Percentiles rank a stretch among this genome's conserved stretches.
Evolutionary conservation across 768 basidiomycete genomes (phyloP).

Genomic region (Boletus pseudopeckii): DNA sequence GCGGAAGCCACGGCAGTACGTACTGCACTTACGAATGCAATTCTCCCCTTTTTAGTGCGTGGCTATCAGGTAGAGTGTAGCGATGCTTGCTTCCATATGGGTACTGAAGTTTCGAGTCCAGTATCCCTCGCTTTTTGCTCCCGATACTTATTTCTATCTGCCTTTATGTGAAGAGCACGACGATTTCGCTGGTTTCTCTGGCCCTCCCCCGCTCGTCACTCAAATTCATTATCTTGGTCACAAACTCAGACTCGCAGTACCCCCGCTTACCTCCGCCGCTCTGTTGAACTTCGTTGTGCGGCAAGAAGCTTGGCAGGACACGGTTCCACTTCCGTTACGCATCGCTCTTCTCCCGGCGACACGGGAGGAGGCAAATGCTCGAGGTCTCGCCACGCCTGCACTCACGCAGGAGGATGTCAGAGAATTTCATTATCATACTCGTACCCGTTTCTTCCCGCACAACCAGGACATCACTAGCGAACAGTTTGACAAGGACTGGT

Average conservation of each 20-base stretch:
- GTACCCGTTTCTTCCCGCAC: constrained; percentile 31
- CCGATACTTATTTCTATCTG: constrained; percentile 42
- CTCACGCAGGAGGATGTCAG: constrained; percentile 37
- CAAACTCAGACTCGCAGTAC: constrained; percentile 38
- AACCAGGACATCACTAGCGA: constrained; percentile 21
- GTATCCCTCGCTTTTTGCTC: constrained; percentile 42
- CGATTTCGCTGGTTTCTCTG: constrained; percentile 25
- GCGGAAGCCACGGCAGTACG: constrained; percentile 29
- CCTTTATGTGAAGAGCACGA: constrained; percentile 34
- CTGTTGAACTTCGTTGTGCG: constrained; percentile 36
- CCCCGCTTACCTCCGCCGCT: constrained; percentile 40
- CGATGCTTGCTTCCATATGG: not conserved
- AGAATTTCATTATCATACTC: constrained; percentile 37
- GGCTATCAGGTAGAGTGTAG: constrained; percentile 38
- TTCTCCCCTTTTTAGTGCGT: constrained; percentile 40
- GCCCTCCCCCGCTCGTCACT: constrained; percentile 31
- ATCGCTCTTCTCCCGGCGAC: constrained; percentile 32
- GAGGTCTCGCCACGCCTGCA: constrained; percentile 31
- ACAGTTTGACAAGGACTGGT: constrained; percentile 47
- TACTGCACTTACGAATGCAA: constrained; percentile 27
- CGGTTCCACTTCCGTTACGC: constrained; percentile 20
- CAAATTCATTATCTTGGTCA: constrained; percentile 41
- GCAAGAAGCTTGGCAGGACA: constrained; percentile 36
- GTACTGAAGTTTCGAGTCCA: constrained; percentile 19
- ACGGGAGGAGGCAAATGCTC: constrained; percentile 32